phyloP scores from a whole-genome alignment of 805 yeast species.

The Kodamaea hsintzibuensis region DNA sequence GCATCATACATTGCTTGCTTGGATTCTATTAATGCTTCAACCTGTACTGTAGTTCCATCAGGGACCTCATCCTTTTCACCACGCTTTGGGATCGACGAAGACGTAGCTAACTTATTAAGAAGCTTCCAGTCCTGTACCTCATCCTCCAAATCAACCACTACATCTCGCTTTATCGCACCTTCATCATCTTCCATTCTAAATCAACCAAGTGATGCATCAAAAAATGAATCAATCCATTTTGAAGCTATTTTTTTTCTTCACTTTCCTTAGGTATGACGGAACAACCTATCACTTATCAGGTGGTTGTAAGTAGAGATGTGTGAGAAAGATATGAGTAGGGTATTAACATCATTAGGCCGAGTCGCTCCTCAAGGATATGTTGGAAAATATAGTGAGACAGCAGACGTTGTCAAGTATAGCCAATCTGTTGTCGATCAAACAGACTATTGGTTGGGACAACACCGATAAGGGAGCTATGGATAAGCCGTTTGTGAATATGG shows the following conservation, averaged over 20 bases:
- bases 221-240: not conserved
- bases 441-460: slow-evolving; percentile 14
- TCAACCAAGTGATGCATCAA: not conserved
- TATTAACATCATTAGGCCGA: slow-evolving; percentile 32
- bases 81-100: slow-evolving; percentile 55
- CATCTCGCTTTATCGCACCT: slow-evolving; percentile 6
- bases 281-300: slow-evolving; percentile 19
- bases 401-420: slow-evolving; percentile 28
- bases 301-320: slow-evolving; percentile 18
- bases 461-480: slow-evolving; percentile 1
- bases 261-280: slow-evolving; percentile 5
- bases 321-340: not conserved
- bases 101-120: slow-evolving; percentile 14
- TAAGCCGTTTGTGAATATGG: slow-evolving; percentile 10
- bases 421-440: slow-evolving; percentile 20
- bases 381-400: slow-evolving; percentile 33
- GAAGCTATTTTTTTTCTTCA: not conserved
- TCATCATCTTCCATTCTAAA: slow-evolving; percentile 10
- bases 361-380: slow-evolving; percentile 36
- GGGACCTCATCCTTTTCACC: slow-evolving; percentile 90
- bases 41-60: slow-evolving; percentile 64
- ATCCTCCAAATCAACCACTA: slow-evolving; percentile 37
- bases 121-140: slow-evolving; percentile 56
- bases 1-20: slow-evolving; percentile 75
- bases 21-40: slow-evolving; percentile 48